Base-by-base conservation (phyloP, 192 early-diverging fungal genomes). In the Entomortierella parvispora region DNA sequence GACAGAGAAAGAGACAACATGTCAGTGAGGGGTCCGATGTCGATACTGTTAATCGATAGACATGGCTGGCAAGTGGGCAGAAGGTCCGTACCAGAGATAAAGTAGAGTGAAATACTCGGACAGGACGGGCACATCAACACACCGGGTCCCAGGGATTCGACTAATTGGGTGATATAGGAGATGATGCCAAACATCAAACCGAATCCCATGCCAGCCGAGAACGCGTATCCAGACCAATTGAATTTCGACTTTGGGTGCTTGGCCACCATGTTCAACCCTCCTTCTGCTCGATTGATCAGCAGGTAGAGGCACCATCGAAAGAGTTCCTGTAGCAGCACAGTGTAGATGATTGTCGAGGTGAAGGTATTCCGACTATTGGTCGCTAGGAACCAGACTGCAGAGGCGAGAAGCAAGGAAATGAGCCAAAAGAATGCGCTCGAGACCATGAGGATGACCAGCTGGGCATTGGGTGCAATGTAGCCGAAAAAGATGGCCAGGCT, bases 391-490 rank as follows among this genome's bases (percentile, higher is more conserved):
- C 93, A 94, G 56, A 93, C 85, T n/a, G 85, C 77, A 14, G 92
- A 90, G 10, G 93, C 82, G 0, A 93, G 26, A 1, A 94, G 81
- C 31, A 94, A 80, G 0, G 93, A 90, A 22, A 94, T 57, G 15
- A 94, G 80, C 87, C 92, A 94, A 65, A 94, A 94, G 80, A 94
- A 94, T 14, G 93, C 92, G 60, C 93, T 91, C 14, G 90, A 87
- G 25, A 94, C 90, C 66, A 87, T 78, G 32, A 94, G 75, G 22
- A 94, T 71, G 22, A 93, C 92, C 23, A 89, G 82, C 63, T 93
- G 90, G 8, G 92, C 88, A 74, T 89, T 81, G 40, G 76, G 83
- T 14, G 90, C 90, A 25, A 93, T 83, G 40, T 83, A 84, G 9
- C 93, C 74, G 51, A 94, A 85, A 46, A 94, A 93, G 33, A 93